Evolutionary conservation across 306 rosid species (phyloP).

Genomic region (Canavalia ensiformis): DNA sequence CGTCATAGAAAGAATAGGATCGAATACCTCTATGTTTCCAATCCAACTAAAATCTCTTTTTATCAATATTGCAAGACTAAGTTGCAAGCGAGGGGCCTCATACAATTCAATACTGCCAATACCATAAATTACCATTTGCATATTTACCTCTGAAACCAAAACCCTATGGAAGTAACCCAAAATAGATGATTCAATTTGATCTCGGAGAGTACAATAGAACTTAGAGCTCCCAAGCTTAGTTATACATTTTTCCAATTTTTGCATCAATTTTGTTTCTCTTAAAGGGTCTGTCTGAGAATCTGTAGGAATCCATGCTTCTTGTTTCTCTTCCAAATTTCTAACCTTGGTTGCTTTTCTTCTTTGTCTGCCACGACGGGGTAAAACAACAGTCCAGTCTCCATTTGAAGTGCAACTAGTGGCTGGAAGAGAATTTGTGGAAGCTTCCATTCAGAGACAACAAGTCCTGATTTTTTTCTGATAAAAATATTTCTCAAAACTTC

Average conservation of each 20-base stretch:
- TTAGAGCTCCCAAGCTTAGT: conserved; percentile 62
- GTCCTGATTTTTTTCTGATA: conserved; percentile 9
- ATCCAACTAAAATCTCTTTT: conserved; percentile 69
- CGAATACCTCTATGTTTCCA: conserved; percentile 78
- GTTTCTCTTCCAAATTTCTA: conserved; percentile 52
- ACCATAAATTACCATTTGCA: conserved; percentile 86
- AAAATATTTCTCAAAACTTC: conserved; percentile 1
- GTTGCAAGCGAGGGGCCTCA: conserved; percentile 75
- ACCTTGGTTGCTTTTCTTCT: conserved; percentile 47
- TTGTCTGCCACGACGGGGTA: conserved; percentile 68
- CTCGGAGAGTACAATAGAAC: conserved; percentile 61
- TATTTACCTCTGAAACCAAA: conserved; percentile 58
- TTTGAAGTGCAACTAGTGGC: conserved; percentile 33
- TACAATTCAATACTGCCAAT: conserved; percentile 85
- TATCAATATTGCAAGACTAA: conserved; percentile 70
- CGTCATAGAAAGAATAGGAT: conserved; percentile 77
- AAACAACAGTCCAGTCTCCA: conserved; percentile 81
- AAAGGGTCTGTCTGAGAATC: conserved; percentile 59
- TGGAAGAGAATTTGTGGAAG: conserved; percentile 61
- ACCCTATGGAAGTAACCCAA: conserved; percentile 52
- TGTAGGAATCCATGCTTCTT: conserved; percentile 67
- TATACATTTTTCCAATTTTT: conserved; percentile 64
- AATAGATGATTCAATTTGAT: conserved; percentile 63
- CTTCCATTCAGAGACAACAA: conserved; percentile 57
- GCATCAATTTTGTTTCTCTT: conserved; percentile 63